A percentile compares a stretch with the other conserved stretches of the same genome.
These are phyloP conservation scores for Fusarium sp. DNA, from an alignment of 2,329 filamentous ascomycete genomes.

Conservation along the genomic window DNA sequence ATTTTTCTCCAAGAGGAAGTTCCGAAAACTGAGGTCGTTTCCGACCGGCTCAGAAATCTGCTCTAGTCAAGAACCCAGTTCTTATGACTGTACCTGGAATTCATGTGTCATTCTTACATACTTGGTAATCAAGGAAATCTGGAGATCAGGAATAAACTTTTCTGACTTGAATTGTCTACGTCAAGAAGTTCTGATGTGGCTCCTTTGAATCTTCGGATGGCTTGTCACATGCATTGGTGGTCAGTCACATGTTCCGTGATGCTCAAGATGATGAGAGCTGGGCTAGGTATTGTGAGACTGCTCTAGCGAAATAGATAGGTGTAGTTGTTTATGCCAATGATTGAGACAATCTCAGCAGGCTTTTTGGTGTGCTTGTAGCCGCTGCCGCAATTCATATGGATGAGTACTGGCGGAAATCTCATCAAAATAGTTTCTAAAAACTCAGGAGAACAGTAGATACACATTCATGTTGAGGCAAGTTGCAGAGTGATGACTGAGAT, in stretches of 20 bases:
- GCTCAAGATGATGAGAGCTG: not conserved
- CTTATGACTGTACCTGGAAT: constrained; percentile 2
- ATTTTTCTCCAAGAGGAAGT: constrained; percentile 17
- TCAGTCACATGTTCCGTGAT: constrained; percentile 9
- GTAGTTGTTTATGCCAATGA: not conserved
- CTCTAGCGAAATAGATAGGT: not conserved
- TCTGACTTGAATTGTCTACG: not conserved
- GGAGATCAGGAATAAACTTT: not conserved
- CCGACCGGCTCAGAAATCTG: not conserved
- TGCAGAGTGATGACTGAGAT: too few relatives aligned
- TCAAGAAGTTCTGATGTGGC: not conserved
- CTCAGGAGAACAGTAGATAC: not conserved
- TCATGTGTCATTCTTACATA: constrained; percentile 22
- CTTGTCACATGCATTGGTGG: not conserved
- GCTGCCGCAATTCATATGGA: not conserved
- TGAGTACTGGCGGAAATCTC: not conserved
- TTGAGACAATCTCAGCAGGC: not conserved
- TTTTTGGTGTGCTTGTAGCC: not conserved
- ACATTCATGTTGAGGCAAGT: too few relatives aligned
- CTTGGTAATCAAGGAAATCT: not conserved
- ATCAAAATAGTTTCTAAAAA: not conserved
- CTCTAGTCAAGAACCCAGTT: not conserved
- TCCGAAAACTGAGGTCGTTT: constrained; percentile 2
- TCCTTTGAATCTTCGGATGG: not conserved
- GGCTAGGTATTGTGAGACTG: not conserved